Evolutionary conservation across 2,329 filamentous ascomycete species (phyloP), one percentile per base, ranked within the genome.

Genomic region (Penicillium occitanis): DNA sequence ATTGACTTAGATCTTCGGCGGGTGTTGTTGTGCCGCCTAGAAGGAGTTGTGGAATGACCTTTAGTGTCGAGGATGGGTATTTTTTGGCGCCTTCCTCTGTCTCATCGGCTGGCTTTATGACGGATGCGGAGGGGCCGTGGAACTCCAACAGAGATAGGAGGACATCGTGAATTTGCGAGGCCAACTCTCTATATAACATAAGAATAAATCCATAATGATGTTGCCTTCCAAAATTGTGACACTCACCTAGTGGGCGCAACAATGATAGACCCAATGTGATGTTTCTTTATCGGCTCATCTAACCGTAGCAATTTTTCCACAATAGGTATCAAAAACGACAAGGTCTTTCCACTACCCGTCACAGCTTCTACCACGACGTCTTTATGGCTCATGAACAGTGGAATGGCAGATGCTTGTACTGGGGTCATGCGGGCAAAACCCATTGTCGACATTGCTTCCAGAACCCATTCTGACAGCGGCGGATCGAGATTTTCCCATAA

Each of bases 301-400:
- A 91, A 80, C 70, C 90, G 88, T 67, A 98, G 81, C 55, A 98
- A 83, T 71, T 91, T 90, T 78, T 96, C 90, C 28, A 96, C 86
- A 3, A 96, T 82, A 1, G 93, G 93, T 57, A 97, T 89, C 40
- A 96, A 81, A 73, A 94, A 99, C 1, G 92, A 87, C 35, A 97
- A 82, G 0, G 93, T 97, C 80, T 97, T 97, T 67, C 93, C 93
- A 77, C 91, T 95, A 13, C 93, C 93, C 2, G 93, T 97, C 3
- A 96, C 93, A 37, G 92, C 92, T 82, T 96, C 92, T 5, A 97
- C 93, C 0, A 97, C 93, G 4, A 96, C 91, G 78, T 97, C 93
- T 74, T 96, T 96, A 76, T 96, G 91, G 61, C 88, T 89, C 80
- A 93, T 89, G 75, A 97, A 95, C 61, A 97, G 86, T 13, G 93